These are phyloP conservation scores for Millerozyma miso DNA, from an alignment of 805 yeast species.

Conservation along the genomic window DNA sequence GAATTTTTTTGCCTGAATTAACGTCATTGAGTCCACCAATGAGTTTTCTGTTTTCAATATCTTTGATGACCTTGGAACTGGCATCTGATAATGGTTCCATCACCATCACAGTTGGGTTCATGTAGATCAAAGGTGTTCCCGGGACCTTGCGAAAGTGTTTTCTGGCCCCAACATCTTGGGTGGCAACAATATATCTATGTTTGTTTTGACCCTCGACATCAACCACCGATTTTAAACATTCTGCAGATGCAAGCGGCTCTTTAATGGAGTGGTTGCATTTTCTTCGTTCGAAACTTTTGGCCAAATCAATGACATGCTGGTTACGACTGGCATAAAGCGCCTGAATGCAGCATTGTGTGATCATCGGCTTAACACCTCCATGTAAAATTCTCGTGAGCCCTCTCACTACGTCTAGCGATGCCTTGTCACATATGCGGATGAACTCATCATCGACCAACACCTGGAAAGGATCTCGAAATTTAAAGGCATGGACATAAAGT, in stretches of 20 bases:
- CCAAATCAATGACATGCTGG: constrained; percentile 74
- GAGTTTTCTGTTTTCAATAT: constrained; percentile 63
- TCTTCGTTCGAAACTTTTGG: constrained; percentile 84
- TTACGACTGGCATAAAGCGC: constrained; percentile 68
- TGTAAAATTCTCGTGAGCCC: constrained; percentile 80
- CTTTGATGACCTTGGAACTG: constrained; percentile 38
- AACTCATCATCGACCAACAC: constrained; percentile 80
- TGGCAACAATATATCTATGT: constrained; percentile 86
- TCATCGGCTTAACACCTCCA: constrained; percentile 81
- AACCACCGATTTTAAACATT: constrained; percentile 72
- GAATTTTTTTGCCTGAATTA: constrained; percentile 43
- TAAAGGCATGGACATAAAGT: constrained; percentile 78
- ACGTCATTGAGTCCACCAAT: constrained; percentile 74
- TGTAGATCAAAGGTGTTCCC: constrained; percentile 84
- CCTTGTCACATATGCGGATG: constrained; percentile 58
- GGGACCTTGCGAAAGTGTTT: constrained; percentile 69
- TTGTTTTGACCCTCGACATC: constrained; percentile 73
- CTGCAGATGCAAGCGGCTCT: constrained; percentile 58
- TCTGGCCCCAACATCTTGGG: constrained; percentile 72
- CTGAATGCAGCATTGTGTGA: constrained; percentile 94
- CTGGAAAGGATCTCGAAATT: constrained; percentile 92
- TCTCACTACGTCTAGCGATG: constrained; percentile 74
- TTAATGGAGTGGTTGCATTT: constrained; percentile 81
- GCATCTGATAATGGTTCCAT: constrained; percentile 89
- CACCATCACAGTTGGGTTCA: constrained; percentile 89